Base-by-base conservation (phyloP, 805 yeast genomes). In the Yamadazyma olivae region DNA sequence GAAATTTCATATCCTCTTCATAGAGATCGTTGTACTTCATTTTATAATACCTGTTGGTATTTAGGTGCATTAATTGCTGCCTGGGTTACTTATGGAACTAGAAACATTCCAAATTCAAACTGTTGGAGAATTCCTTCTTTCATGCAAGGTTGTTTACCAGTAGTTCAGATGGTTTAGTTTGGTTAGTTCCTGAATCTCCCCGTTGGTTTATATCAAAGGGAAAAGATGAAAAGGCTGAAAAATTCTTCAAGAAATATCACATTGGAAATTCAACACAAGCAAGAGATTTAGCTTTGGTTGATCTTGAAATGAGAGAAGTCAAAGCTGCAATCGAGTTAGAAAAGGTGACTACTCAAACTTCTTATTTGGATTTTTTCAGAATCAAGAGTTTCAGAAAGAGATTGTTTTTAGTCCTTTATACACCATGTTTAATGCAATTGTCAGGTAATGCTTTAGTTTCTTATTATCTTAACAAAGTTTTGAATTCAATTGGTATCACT, bases 91-190 rank as follows among this genome's bases (percentile, higher is more conserved):
- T 73, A 60, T 44, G 80, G 78, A 49, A 61, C 75, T 14, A 51
- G 62, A 34, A 24, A 23, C 21, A 19, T 38, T 29, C 10, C 3
- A 6, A 30, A 29, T 29, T 49, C 57, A 24, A 66, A 69, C 64
- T 57, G 68, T 19, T 77, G 81, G 81, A 71, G 77, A 56, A 59
- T 76, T 36, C 82, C 83, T 27, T 63, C 77, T 10, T 64, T 64
- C 33, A 40, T 77, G 27, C 83, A 77, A 54, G 75, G 70, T 27
- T 48, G 61, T 13, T 57, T 71, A 43, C 79, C 82, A 2, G 16
- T 66, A 2, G 14, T 70, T 16, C 78, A 73, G 47, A 17, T 62
- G 7, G 3, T 43, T 49, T 64, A 18, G 40, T 70, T 30, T 65
- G 54, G 56, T 48, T 56, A 30, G 60, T 70, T 36, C 80, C 80